phyloP scores from a whole-genome alignment of 2,329 filamentous ascomycete genomes.

The Pseudogymnoascus sp. region DNA sequence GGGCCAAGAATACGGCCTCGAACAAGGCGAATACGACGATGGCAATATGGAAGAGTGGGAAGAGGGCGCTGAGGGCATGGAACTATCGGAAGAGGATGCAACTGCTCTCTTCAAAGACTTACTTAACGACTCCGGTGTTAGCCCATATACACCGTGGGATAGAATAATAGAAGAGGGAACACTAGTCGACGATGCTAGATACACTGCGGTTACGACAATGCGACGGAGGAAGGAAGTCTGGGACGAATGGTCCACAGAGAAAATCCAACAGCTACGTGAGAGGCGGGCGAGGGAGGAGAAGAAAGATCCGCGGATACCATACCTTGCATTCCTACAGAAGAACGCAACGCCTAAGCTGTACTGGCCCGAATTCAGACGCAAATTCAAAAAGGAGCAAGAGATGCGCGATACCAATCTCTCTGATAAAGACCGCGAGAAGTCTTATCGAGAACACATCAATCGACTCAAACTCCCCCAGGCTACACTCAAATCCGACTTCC shows the following conservation, averaged over 20 bases:
- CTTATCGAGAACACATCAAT: conserved; percentile 67
- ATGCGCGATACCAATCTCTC: conserved; percentile 68
- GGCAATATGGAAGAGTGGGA: conserved; percentile 55
- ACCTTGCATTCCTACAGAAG: conserved; percentile 71
- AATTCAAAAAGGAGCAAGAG: conserved; percentile 71
- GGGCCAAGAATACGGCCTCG: conserved; percentile 76
- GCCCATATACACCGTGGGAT: conserved; percentile 87
- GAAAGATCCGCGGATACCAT: conserved; percentile 75
- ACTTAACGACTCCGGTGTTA: conserved; percentile 73
- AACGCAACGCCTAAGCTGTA: conserved; percentile 87
- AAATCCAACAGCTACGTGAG: conserved; percentile 65
- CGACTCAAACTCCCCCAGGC: conserved; percentile 59
- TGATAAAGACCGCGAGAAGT: conserved; percentile 74
- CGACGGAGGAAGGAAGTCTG: conserved; percentile 75
- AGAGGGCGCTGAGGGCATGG: conserved; percentile 63
- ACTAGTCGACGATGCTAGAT: conserved; percentile 78
- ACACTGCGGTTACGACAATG: conserved; percentile 76
- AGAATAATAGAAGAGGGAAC: conserved; percentile 75
- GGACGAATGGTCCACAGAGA: conserved; percentile 74
- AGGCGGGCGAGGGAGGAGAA: conserved; percentile 69
- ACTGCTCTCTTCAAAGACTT: conserved; percentile 76
- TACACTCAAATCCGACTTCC: conserved; percentile 63
- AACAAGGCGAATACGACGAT: conserved; percentile 69
- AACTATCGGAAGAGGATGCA: conserved; percentile 69
- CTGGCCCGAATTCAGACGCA: conserved; percentile 94